Percentiles rank a stretch among this genome's conserved stretches.
phyloP scores from a whole-genome alignment of 1,284 basidiomycete genomes.

The Moesziomyces parantarcticus region DNA sequence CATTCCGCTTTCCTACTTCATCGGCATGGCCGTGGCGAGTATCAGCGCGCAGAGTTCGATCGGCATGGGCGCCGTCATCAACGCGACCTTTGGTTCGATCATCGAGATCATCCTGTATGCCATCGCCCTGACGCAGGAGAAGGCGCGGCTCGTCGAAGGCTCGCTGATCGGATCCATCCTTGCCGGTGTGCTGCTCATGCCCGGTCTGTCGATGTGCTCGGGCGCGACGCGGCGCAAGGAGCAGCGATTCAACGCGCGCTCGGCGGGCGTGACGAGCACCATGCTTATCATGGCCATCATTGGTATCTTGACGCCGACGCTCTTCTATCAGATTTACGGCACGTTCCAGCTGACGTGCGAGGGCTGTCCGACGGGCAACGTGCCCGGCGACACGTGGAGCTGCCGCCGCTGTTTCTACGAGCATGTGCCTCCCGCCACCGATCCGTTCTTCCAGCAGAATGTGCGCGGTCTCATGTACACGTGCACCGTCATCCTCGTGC shows the following conservation, averaged over 20 bases:
- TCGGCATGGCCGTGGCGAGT: slow-evolving; percentile 99
- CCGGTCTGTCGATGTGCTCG: slow-evolving; percentile 95
- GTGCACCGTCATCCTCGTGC: slow-evolving; percentile 86
- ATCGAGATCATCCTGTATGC: slow-evolving; percentile 96
- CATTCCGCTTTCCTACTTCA: slow-evolving; percentile 97
- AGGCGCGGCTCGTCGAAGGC: slow-evolving; percentile 94
- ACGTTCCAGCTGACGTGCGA: slow-evolving; percentile 95
- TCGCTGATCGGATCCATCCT: slow-evolving; percentile 93
- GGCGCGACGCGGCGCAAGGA: slow-evolving; percentile 91
- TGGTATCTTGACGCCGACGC: slow-evolving; percentile 90
- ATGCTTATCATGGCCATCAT: slow-evolving; percentile 99
- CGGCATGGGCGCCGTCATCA: slow-evolving; percentile 99
- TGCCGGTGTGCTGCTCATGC: slow-evolving; percentile 96
- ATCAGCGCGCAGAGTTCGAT: slow-evolving; percentile 98
- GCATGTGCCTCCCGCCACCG: slow-evolving; percentile 88
- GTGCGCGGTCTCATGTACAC: slow-evolving; percentile 95
- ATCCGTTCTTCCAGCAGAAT: slow-evolving; percentile 95
- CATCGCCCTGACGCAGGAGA: slow-evolving; percentile 87
- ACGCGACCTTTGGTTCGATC: slow-evolving; percentile 97
- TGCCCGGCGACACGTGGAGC: slow-evolving; percentile 73
- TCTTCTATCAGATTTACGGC: slow-evolving; percentile 99
- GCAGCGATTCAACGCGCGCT: slow-evolving; percentile 97
- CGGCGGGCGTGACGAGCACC: slow-evolving; percentile 97
- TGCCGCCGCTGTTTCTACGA: slow-evolving; percentile 95
- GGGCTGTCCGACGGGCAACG: slow-evolving; percentile 77